These are phyloP conservation scores for Chimonanthus praecox DNA, from an alignment of 164 flowering plant species.

Conservation along the genomic window DNA sequence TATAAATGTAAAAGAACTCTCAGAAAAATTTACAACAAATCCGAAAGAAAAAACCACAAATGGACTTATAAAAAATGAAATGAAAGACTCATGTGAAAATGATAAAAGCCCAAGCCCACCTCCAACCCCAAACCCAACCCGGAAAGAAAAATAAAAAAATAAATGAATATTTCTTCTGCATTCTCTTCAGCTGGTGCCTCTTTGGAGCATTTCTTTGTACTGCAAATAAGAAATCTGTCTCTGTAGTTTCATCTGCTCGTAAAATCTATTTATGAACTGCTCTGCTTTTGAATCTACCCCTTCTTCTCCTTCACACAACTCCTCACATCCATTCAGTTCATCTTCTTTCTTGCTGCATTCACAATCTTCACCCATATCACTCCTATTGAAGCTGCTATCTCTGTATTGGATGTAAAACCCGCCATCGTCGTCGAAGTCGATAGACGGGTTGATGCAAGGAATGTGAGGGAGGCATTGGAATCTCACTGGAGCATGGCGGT, in stretches of 20 bases:
- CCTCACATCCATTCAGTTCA: conserved; percentile 15
- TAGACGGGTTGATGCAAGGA: conserved; percentile 54
- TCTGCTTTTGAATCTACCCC: conserved; percentile 66
- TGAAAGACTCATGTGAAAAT: too few relatives aligned
- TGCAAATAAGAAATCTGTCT: conserved; percentile 53
- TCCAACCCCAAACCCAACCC: background rate
- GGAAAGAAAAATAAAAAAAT: background rate
- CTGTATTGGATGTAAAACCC: background rate
- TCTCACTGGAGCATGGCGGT: conserved; percentile 46
- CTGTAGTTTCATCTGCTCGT: conserved; percentile 58
- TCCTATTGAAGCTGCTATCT: background rate
- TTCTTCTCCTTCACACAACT: conserved; percentile 31
- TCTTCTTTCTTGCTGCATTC: background rate
- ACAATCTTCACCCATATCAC: conserved; percentile 11
- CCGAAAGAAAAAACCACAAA: background rate
- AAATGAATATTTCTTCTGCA: background rate
- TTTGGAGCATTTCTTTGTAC: conserved; percentile 29
- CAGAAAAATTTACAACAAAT: background rate
- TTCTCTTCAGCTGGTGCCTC: conserved; percentile 9
- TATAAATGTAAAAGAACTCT: conserved; percentile 1
- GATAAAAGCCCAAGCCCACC: background rate
- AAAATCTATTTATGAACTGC: conserved; percentile 61
- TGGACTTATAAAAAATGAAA: too few relatives aligned
- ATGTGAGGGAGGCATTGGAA: conserved; percentile 43
- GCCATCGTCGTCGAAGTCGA: conserved; percentile 34